phyloP scores from a whole-genome alignment of 1,139 yeast species.

The Kodamaea derodonti region DNA sequence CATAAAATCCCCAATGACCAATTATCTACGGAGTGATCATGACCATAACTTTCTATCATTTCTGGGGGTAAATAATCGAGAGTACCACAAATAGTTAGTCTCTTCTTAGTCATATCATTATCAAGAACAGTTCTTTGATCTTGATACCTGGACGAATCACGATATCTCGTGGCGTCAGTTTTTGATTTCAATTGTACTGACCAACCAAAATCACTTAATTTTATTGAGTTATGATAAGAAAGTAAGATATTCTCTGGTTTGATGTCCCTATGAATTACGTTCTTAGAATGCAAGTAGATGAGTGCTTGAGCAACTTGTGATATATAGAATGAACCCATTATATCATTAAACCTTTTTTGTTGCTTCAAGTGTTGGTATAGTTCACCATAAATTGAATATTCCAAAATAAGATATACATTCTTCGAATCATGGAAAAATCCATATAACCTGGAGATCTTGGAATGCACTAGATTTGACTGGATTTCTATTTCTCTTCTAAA shows the following conservation, averaged over 20 bases:
- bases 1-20: constrained; percentile 92
- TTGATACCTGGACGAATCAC: too few species aligned
- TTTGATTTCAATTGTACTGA: constrained; percentile 46
- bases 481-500: constrained; percentile 89
- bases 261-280: constrained; percentile 85
- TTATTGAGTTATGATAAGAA: constrained; percentile 67
- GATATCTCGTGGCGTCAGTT: background rate
- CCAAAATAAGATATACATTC: constrained; percentile 79
- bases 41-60: constrained; percentile 81
- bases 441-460: constrained; percentile 72
- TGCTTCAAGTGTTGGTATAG: constrained; percentile 67
- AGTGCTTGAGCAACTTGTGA: constrained; percentile 82
- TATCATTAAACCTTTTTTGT: constrained; percentile 65
- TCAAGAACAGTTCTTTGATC: constrained; percentile 4
- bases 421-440: constrained; percentile 82
- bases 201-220: constrained; percentile 96
- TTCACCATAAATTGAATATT: constrained; percentile 85
- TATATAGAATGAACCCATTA: constrained; percentile 72
- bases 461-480: constrained; percentile 73
- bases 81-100: constrained; percentile 92
- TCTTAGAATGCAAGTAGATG: constrained; percentile 67
- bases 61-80: constrained; percentile 94
- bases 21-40: constrained; percentile 75
- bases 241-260: constrained; percentile 88
- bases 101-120: constrained; percentile 38